phyloP scores from a whole-genome alignment of 2,329 filamentous ascomycete species.

The Nannizziopsis arthrosporioides region DNA sequence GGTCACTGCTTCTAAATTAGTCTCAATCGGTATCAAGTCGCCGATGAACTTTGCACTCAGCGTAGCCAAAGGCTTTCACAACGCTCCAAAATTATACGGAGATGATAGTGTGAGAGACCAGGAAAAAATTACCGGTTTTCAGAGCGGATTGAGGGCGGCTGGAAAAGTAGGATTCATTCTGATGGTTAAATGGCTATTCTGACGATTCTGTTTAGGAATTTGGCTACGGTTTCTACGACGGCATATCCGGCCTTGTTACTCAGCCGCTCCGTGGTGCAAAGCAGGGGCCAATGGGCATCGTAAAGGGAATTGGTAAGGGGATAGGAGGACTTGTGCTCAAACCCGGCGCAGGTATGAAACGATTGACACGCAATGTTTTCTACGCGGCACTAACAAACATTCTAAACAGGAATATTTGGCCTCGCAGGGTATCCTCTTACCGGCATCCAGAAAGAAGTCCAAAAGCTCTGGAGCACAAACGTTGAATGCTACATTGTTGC shows the following conservation, averaged over 20 bases:
- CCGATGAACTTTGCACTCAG: constrained; percentile 78
- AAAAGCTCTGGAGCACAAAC: constrained; percentile 57
- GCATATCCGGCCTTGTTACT: constrained; percentile 66
- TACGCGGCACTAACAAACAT: background rate
- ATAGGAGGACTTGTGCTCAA: constrained; percentile 72
- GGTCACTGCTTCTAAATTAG: constrained; percentile 58
- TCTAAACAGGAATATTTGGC: constrained; percentile 48
- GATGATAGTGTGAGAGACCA: constrained; percentile 68
- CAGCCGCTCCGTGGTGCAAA: constrained; percentile 63
- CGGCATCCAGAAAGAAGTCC: constrained; percentile 66
- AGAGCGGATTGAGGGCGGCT: constrained; percentile 64
- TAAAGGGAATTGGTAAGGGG: constrained; percentile 73
- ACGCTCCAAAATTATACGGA: constrained; percentile 73
- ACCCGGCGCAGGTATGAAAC: constrained; percentile 54
- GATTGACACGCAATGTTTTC: background rate
- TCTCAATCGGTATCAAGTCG: constrained; percentile 62
- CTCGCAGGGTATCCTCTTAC: constrained; percentile 74
- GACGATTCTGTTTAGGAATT: constrained; percentile 44
- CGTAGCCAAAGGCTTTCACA: constrained; percentile 75
- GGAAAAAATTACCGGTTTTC: constrained; percentile 66
- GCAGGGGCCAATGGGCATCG: constrained; percentile 52
- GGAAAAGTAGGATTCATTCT: constrained; percentile 43
- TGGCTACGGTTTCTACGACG: constrained; percentile 66
- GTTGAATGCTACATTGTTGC: constrained; percentile 70
- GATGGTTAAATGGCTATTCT: background rate